These are phyloP conservation scores for Quercus tomentella DNA, from an alignment of 331 rosid genomes.

Conservation along the genomic window DNA sequence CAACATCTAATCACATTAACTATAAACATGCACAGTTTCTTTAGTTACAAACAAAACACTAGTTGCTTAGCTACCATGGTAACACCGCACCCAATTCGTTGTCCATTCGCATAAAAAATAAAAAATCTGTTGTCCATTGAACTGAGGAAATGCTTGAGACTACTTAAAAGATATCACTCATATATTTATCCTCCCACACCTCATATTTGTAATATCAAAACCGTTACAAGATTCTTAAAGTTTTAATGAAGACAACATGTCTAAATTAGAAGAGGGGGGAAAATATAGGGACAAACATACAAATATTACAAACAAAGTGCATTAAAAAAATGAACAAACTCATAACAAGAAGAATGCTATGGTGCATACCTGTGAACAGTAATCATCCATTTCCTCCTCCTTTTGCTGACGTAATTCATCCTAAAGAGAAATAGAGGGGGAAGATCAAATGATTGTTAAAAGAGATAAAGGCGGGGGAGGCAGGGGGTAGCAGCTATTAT, in stretches of 20 bases:
- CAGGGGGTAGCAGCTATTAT: neutral
- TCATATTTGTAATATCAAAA: neutral
- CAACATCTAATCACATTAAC: too few species aligned
- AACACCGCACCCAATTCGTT: neutral
- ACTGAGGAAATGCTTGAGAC: neutral
- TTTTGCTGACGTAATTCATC: conserved; percentile 86
- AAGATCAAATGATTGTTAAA: neutral
- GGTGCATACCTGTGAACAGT: conserved; percentile 74
- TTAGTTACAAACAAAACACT: neutral
- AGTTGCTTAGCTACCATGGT: neutral
- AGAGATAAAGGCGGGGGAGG: too few species aligned
- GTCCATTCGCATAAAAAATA: neutral
- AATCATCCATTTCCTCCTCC: conserved; percentile 97
- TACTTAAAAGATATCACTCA: neutral
- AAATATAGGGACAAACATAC: neutral
- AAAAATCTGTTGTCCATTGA: neutral
- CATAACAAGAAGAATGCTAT: neutral
- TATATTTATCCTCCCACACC: neutral
- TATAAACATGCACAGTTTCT: too few species aligned
- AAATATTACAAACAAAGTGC: neutral
- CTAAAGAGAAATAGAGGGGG: conserved; percentile 28
- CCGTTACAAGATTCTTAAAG: neutral
- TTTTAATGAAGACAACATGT: neutral
- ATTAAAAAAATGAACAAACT: neutral
- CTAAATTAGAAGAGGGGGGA: too few species aligned